phyloP scores from a whole-genome alignment of 2,329 filamentous ascomycete genomes.

The Alternaria panax region DNA sequence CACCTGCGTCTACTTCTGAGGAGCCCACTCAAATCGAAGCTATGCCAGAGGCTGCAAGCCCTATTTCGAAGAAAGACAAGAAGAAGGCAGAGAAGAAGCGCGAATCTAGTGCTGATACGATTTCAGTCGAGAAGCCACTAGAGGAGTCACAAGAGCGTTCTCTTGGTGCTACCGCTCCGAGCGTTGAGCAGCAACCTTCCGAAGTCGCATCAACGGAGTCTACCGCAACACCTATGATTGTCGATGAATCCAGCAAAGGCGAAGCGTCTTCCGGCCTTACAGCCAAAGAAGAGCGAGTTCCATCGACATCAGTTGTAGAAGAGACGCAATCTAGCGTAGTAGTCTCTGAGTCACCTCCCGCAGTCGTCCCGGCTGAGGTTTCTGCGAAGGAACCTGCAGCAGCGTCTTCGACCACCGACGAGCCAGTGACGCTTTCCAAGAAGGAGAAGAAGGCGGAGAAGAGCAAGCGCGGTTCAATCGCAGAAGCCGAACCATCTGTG shows the following conservation, averaged over 20 bases:
- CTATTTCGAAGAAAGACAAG: conserved; percentile 21
- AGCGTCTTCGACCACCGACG: neutral
- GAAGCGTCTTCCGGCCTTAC: neutral
- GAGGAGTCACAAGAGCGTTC: conserved; percentile 12
- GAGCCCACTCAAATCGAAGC: neutral
- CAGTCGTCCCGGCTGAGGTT: neutral
- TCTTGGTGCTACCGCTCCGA: conserved; percentile 1
- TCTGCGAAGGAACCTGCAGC: neutral
- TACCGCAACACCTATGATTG: neutral
- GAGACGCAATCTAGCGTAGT: neutral
- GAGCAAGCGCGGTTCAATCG: conserved; percentile 20
- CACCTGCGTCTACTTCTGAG: neutral
- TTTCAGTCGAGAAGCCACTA: conserved; percentile 1
- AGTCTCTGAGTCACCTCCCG: neutral
- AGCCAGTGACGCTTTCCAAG: conserved; percentile 19
- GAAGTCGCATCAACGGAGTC: neutral
- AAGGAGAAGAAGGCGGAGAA: conserved; percentile 25
- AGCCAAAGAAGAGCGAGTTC: neutral
- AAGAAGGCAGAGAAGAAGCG: conserved; percentile 37
- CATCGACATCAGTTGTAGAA: neutral
- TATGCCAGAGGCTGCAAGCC: neutral
- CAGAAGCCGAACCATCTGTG: conserved; percentile 14
- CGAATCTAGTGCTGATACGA: conserved; percentile 22
- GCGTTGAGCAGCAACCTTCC: conserved; percentile 3
- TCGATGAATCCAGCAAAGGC: neutral